Evolutionary conservation across 2,329 filamentous ascomycete species (phyloP), one percentile per base, ranked within the genome.

Genomic region (Colletotrichum musicola): DNA sequence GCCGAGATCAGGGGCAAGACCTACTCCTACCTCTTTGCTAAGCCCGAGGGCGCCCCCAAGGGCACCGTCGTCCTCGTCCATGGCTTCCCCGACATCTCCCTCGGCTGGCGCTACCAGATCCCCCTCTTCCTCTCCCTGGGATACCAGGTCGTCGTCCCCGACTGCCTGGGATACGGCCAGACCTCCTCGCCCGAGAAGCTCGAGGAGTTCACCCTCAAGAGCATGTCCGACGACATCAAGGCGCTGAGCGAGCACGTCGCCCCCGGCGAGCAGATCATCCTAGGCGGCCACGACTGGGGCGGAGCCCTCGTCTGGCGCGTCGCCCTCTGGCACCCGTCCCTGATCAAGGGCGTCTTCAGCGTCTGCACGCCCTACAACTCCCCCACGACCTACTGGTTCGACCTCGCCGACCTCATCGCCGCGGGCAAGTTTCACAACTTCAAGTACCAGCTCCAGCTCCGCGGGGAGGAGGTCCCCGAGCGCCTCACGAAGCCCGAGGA

Each of bases 211-310:
- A 88, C 88, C 25, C 83, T 89, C 77, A 96, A 94, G 82, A 88
- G 86, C 71, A 88, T 92, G 68, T 86, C 92, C 18, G 88, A 90
- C 62, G 94, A 97, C 75, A 86, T 98, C 72, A 90, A 89, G 22
- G 90, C 89, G 70, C 85, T 98, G 25, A 89, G 92, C 6, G 82
- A 81, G 68, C 85, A 90, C 71, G 81, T 84, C 62, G 80, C 82
- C 30, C 61, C 82, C 77, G 50, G 83, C 78, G 55, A 71, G 69
- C 81, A 81, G 64, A 91, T 97, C 75, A 90, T 98, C 64, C 86
- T 98, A 14, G 94, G 94, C 56, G 95, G 94, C 7, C 95, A 98
- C 81, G 95, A 98, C 81, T 98, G 95, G 93, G 95, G 95, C 78
- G 94, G 93, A 74, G 85, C 86, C 3, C 84, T 95, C 30, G 90